A percentile compares a stretch with the other conserved stretches of the same genome.
Conservation (phyloP, 768 basidiomycete species). For the Mycena epipterygia region DNA sequence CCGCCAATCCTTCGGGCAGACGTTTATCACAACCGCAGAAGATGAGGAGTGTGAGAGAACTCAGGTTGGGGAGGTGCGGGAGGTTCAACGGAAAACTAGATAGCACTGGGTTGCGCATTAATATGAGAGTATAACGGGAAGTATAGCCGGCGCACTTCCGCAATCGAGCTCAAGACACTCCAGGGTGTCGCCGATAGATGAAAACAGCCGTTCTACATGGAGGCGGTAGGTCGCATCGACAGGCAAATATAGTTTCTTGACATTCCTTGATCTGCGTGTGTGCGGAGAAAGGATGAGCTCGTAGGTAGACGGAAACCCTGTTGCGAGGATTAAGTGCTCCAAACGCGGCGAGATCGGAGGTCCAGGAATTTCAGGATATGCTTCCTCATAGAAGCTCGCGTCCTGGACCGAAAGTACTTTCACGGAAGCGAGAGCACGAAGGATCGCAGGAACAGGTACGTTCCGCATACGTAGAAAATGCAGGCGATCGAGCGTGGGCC, state of each 20-base stretch:
- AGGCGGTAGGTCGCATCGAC: not conserved
- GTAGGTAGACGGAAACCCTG: not conserved
- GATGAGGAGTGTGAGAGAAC: constrained; percentile 13
- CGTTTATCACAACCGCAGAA: not conserved
- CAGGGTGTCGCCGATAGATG: not conserved
- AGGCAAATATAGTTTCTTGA: not conserved
- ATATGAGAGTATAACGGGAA: not conserved
- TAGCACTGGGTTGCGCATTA: not conserved
- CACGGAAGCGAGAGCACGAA: not conserved
- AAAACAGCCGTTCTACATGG: constrained; percentile 8
- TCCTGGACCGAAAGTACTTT: constrained; percentile 4
- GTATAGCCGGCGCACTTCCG: not conserved
- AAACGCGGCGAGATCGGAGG: not conserved
- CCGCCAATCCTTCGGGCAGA: constrained; percentile 13
- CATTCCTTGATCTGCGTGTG: constrained; percentile 3
- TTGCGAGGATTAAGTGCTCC: constrained; percentile 14
- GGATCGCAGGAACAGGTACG: not conserved
- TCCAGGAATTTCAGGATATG: not conserved
- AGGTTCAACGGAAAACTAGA: constrained; percentile 4
- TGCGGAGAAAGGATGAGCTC: constrained; percentile 7
- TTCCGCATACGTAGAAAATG: constrained; percentile 21
- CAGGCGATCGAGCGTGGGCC: constrained; percentile 4
- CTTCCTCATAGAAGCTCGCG: not conserved
- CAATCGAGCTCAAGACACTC: constrained; percentile 19
- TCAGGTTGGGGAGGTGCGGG: constrained; percentile 17